Evolutionary conservation across 305 asterid genomes (phyloP).

Genomic region (Ilex paraguariensis): DNA sequence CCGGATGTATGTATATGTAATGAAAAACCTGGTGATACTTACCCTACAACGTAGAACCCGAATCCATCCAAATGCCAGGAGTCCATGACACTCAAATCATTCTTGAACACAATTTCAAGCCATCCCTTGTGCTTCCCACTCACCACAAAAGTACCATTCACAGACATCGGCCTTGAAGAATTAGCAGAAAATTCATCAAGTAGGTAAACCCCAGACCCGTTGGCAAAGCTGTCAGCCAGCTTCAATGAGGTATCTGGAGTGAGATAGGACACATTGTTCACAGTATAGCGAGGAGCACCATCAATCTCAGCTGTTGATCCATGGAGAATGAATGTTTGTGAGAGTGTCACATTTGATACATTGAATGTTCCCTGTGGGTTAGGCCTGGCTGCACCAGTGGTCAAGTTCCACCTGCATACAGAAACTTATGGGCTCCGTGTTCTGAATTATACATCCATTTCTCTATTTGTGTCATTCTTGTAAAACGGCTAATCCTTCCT

Average conservation of each 20-base stretch:
- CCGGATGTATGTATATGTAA: background rate
- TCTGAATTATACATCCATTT: too few relatives aligned
- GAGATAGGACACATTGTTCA: conserved; percentile 55
- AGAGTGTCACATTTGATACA: conserved; percentile 36
- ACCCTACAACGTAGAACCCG: conserved; percentile 57
- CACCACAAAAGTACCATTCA: conserved; percentile 35
- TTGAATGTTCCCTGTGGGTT: conserved; percentile 72
- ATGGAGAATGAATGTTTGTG: conserved; percentile 40
- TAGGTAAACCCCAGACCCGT: conserved; percentile 44
- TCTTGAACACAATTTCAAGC: conserved; percentile 48
- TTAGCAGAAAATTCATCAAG: conserved; percentile 35
- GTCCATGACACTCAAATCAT: conserved; percentile 30
- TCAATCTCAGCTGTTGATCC: conserved; percentile 29
- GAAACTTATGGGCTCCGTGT: background rate
- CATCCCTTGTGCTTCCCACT: conserved; percentile 50
- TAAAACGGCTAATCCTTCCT: too few relatives aligned
- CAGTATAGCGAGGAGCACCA: conserved; percentile 22
- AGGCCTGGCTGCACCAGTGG: conserved; percentile 64
- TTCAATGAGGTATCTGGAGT: conserved; percentile 46
- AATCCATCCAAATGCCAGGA: conserved; percentile 80
- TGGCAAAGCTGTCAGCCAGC: conserved; percentile 40
- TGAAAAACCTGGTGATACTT: background rate
- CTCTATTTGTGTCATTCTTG: too few relatives aligned
- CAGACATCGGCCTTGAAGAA: conserved; percentile 17
- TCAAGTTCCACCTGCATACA: conserved; percentile 52